phyloP scores from a whole-genome alignment of 768 basidiomycete genomes.

The Strobilomyces dryophilus region DNA sequence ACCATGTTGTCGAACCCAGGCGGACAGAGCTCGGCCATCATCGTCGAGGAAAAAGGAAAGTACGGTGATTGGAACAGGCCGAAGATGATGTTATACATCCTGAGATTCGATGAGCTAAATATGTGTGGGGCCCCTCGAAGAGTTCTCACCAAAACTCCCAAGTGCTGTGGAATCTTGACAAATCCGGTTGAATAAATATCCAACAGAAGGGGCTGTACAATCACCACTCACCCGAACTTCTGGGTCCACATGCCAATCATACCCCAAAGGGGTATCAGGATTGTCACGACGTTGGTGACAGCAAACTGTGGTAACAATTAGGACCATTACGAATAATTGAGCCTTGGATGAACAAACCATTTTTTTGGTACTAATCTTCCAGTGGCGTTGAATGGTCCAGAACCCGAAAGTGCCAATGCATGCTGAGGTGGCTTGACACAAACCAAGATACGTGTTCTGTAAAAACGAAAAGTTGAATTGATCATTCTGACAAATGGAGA shows the following conservation, averaged over 20 bases:
- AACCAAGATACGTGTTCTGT: constrained; percentile 73
- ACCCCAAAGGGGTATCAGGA: constrained; percentile 81
- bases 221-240: constrained; percentile 55
- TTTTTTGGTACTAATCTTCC: constrained; percentile 74
- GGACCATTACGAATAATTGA: not conserved
- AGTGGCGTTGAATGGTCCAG: constrained; percentile 80
- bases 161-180: constrained; percentile 60
- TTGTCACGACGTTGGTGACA: constrained; percentile 70
- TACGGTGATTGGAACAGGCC: constrained; percentile 85
- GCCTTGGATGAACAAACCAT: constrained; percentile 48
- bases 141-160: constrained; percentile 80
- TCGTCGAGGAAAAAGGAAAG: constrained; percentile 80
- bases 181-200: not conserved
- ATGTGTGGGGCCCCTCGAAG: not conserved
- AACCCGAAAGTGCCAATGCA: constrained; percentile 69
- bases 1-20: constrained; percentile 85
- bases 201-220: no score
- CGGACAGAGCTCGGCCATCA: constrained; percentile 87
- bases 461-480: constrained; percentile 80
- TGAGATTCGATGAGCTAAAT: constrained; percentile 21
- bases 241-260: constrained; percentile 83
- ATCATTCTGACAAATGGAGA: constrained; percentile 76
- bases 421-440: constrained; percentile 72
- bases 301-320: constrained; percentile 48
- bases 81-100: constrained; percentile 77